Base-by-base conservation (phyloP, 2,329 filamentous ascomycete genomes). In the Diplocarpon rosae region DNA sequence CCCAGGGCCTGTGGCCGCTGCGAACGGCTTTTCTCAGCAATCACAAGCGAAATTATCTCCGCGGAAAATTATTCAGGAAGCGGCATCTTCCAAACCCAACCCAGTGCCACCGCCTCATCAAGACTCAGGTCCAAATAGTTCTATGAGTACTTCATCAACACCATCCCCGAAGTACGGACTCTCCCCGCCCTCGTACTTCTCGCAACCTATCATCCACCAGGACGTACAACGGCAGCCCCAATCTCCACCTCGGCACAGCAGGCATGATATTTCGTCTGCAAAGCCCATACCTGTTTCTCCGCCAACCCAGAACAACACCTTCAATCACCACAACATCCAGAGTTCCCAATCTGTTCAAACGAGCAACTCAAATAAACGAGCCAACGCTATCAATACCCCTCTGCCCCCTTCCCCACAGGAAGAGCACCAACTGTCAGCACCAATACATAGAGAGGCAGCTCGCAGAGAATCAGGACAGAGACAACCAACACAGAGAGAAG, bases 261-360 rank as follows among this genome's bases (percentile, higher is more conserved):
- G 37, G 7, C 42, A 44, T 20, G 42, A 44, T 10, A 29, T 39
- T 9, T 29, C 36, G 10, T 39, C 30, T n/a, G 16, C 42, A n/a
- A n/a, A 16, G 9, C 1, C 17, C 8, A 17, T 28, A 1, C 33
- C 17, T 7, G 13, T 16, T n/a, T 27, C 37, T 35, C 42, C 30
- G 16, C 16, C 14, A 8, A 31, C 8, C 11, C 39, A 41, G 13
- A 20, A 42, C 14, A 10, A 32, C 30, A 3, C n/a, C 30, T 10
- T 4, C 4, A 24, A 24, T 24, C 20, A 32, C 30, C 20, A 32
- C 30, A 32, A 14, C 30, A 32, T 3, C n/a, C 30, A 32, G 3
- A 32, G 20, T 24, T 9, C 30, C 3, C 30, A 3, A 10, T 14
- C 30, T 24, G 20, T 7, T 24, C 20, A 3, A 24, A 24, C 20